Base-by-base conservation (phyloP, 345 rosid species). In the Eucalyptus cloeziana region DNA sequence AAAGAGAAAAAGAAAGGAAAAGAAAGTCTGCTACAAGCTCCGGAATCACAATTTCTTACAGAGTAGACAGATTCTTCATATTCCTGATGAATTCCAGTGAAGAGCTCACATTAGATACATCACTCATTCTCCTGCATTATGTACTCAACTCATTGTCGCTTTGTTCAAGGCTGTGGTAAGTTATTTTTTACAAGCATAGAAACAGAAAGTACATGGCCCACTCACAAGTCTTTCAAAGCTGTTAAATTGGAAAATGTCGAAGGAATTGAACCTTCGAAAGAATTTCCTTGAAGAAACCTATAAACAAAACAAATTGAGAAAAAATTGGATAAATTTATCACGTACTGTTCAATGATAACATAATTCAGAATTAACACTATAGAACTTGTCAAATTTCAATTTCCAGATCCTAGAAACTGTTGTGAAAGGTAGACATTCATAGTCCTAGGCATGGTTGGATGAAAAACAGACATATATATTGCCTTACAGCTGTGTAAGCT, bases 181-280 rank as follows among this genome's bases (percentile, higher is more conserved):
- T 45, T 62, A 6, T 11, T 4, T n/a, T 87, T 49, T 43, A n/a
- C n/a, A 88, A 11, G 31, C 15, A 30, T 21, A n/a, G 49, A 49
- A 10, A 52, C 50, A 88, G 60, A 21, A 58, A 54, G 49, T 79
- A 76, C 25, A 54, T 4, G 89, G 52, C 8, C 15, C 40, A 89
- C 96, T 93, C 86, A 94, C 96, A 94, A 69, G 43, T 88, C 86
- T 1, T 3, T 81, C 90, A 94, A 8, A 21, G 88, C 54, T 7
- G 89, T 88, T 81, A 94, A 87, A 21, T 90, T 92, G 17, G 94
- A 89, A 85, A 94, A 91, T 11, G 86, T 88, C 13, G 93, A 91
- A 51, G 96, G 95, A 88, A 94, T 89, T 7, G 94, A 92, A 76
- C 94, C 94, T 88, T 90, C 88, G 17, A 94, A 92, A 30, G 93